phyloP scores from a whole-genome alignment of 306 rosid species.

The Vigna nakashimae region DNA sequence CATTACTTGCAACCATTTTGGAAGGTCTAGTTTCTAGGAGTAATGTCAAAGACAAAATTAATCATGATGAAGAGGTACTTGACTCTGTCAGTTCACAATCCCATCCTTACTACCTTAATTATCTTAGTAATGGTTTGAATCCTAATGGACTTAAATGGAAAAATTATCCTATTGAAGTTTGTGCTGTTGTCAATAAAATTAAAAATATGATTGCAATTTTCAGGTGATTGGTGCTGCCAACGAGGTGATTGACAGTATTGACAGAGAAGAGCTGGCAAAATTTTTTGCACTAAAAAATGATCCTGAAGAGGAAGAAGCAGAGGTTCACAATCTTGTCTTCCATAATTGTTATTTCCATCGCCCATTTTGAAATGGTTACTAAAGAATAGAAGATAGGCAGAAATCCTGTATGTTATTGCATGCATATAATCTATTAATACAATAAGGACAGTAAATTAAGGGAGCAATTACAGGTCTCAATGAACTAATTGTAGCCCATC shows the following conservation, averaged over 20 bases:
- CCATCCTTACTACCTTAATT: slow-evolving; percentile 11
- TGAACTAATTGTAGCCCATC: not conserved
- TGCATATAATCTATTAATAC: not conserved
- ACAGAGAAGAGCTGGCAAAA: slow-evolving; percentile 81
- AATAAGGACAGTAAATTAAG: slow-evolving; percentile 10
- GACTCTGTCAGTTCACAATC: not conserved
- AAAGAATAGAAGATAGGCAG: not conserved
- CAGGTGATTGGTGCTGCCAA: slow-evolving; percentile 89
- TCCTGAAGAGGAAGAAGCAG: slow-evolving; percentile 89
- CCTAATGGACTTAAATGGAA: not conserved
- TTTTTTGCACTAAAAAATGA: slow-evolving; percentile 73
- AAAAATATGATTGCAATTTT: slow-evolving; percentile 39
- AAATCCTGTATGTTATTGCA: slow-evolving; percentile 10
- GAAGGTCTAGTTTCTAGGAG: slow-evolving; percentile 75
- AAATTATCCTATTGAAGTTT: slow-evolving; percentile 29
- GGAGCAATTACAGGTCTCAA: slow-evolving; percentile 16
- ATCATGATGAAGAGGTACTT: slow-evolving; percentile 70
- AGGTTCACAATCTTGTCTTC: slow-evolving; percentile 55
- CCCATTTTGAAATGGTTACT: slow-evolving; percentile 36
- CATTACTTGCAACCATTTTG: slow-evolving; percentile 85
- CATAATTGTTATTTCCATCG: slow-evolving; percentile 21
- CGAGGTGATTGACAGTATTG: slow-evolving; percentile 78
- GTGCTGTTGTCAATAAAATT: slow-evolving; percentile 21
- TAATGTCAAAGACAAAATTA: slow-evolving; percentile 63
- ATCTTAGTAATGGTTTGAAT: slow-evolving; percentile 10